phyloP scores from a whole-genome alignment of 768 basidiomycete genomes.

The Tylopilus sp. region DNA sequence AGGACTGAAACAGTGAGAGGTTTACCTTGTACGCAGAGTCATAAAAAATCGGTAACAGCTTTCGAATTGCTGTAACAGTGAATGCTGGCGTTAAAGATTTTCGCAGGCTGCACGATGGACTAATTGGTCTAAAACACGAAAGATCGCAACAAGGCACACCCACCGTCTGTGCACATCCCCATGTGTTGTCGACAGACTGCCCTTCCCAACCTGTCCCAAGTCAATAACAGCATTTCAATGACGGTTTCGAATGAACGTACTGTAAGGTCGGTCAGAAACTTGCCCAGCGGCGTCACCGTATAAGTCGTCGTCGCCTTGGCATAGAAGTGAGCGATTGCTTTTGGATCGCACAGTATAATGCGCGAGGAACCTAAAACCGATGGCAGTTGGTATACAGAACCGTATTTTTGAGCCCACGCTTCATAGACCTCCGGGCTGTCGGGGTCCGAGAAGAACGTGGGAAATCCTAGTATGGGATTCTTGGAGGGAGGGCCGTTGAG shows the following conservation, averaged over 20 bases:
- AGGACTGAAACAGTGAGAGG: not conserved
- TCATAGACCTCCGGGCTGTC: constrained; percentile 34
- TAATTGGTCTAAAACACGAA: not conserved
- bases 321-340: constrained; percentile 20
- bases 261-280: constrained; percentile 29
- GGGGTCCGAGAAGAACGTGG: constrained; percentile 25
- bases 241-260: constrained; percentile 11
- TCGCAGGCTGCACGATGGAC: constrained; percentile 28
- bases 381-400: constrained; percentile 9
- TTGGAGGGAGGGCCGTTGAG: constrained; percentile 42
- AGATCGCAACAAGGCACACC: not conserved
- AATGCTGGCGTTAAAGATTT: constrained; percentile 39
- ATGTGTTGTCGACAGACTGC: constrained; percentile 15
- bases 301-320: constrained; percentile 30
- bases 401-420: constrained; percentile 20
- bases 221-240: not conserved
- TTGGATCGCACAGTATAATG: constrained; percentile 38
- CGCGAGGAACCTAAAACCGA: constrained; percentile 8
- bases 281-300: constrained; percentile 21
- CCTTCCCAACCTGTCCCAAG: constrained; percentile 6
- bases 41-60: not conserved
- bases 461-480: constrained; percentile 43
- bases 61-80: constrained; percentile 27
- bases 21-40: not conserved
- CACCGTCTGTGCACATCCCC: constrained; percentile 18